Evolutionary conservation across 2,329 filamentous ascomycete species (phyloP), one percentile per base, ranked within the genome.

Genomic region (Pyricularia grisea): DNA sequence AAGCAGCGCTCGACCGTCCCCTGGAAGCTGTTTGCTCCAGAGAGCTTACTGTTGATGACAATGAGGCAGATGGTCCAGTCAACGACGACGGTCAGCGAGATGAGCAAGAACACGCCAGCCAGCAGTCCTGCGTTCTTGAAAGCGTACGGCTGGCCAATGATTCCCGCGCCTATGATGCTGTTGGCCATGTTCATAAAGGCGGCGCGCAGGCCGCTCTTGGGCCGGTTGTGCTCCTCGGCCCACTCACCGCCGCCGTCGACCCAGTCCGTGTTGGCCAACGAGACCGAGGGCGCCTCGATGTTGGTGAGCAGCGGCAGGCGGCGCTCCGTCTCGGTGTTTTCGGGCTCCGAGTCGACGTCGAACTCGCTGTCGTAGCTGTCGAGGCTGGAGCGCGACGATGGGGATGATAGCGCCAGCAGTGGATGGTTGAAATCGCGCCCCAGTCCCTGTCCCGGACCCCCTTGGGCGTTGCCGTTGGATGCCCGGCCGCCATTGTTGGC

Each of bases 121-220:
- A 92, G 78, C 74, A 99, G 85, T 7, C 95, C 95, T 9, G 95
- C 95, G 81, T 98, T 94, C 70, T 88, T 88, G 76, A 99, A 90
- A n/a, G 95, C 95, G 80, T 98, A 99, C 14, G 95, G 94, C 80
- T 99, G 95, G 3, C 92, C 88, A 75, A 90, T 90, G 78, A 90
- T 90, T 68, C 88, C 88, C 2, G 88, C 89, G 58, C 88, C 89
- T 73, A 99, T 97, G 78, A 99, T 99, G 74, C 92, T 96, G 82
- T 99, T 99, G 72, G 95, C 94, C 95, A 99, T 99, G 81, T 99
- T 99, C 93, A 98, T 97, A 74, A 99, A 98, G 3, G 95, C 94
- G 77, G 91, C 92, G 71, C 87, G 85, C 80, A 98, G 85, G 5
- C 91, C 91, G 70, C 92, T 97, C 80, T 94, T 94, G 65, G 94